Conservation (phyloP, 164 flowering plant genomes). For the Sedum album region DNA sequence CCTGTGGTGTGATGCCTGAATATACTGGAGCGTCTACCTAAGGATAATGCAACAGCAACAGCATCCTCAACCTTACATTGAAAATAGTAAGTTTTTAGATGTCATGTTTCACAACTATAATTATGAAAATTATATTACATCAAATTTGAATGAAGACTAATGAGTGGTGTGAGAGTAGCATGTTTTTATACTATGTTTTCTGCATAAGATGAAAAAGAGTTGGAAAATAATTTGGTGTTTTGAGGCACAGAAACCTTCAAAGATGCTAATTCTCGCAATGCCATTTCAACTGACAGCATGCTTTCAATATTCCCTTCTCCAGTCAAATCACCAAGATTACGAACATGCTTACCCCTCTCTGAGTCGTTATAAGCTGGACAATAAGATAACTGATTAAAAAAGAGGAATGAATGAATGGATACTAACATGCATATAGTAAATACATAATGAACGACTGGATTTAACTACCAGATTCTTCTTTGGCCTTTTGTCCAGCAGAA, state of each 20-base stretch:
- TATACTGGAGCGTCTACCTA: conserved; percentile 47
- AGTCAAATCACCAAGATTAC: conserved; percentile 46
- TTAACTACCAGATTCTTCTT: conserved; percentile 57
- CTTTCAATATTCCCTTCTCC: conserved; percentile 82
- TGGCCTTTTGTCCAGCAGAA: conserved; percentile 94
- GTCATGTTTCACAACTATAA: neutral
- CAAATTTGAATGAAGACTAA: neutral
- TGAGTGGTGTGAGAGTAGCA: neutral
- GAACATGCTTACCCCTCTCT: conserved; percentile 34
- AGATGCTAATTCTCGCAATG: conserved; percentile 82
- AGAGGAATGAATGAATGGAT: conserved; percentile 4
- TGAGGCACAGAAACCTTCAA: conserved; percentile 47
- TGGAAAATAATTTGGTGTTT: neutral
- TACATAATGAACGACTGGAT: conserved; percentile 19
- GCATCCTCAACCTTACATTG: conserved; percentile 88
- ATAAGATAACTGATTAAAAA: conserved; percentile 2
- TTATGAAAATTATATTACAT: neutral
- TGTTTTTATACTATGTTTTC: neutral
- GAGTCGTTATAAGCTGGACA: conserved; percentile 48
- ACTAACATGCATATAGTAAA: neutral
- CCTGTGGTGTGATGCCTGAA: conserved; percentile 50
- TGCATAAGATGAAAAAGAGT: neutral
- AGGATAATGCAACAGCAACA: conserved; percentile 59
- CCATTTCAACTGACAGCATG: conserved; percentile 98
- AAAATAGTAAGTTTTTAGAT: neutral